Conservation (phyloP, 2,329 filamentous ascomycete genomes). For the Nemania sp. region DNA sequence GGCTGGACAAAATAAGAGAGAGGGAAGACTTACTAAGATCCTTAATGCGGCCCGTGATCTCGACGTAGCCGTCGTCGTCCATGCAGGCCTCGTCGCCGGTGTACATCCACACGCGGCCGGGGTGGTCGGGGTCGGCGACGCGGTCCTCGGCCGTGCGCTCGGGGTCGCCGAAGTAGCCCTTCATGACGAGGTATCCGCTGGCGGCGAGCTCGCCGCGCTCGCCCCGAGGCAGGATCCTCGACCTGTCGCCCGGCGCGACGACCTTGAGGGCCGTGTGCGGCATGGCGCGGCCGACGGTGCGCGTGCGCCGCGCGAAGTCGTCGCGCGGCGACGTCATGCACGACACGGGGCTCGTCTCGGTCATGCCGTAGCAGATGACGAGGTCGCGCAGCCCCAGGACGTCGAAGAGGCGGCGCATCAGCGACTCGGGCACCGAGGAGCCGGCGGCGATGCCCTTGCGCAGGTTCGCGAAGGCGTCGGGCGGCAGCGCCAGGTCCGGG, state of each 20-base stretch:
- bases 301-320: constrained; percentile 71
- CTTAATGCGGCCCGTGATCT: constrained; percentile 90
- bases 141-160: constrained; percentile 70
- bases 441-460: constrained; percentile 93
- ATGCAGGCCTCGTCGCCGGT: constrained; percentile 91
- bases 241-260: constrained; percentile 68
- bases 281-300: constrained; percentile 78
- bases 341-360: constrained; percentile 79
- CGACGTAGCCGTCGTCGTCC: constrained; percentile 80
- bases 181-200: constrained; percentile 86
- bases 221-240: constrained; percentile 63
- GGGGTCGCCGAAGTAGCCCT: constrained; percentile 83
- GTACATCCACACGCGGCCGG: constrained; percentile 75
- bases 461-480: constrained; percentile 50
- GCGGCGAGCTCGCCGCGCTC: constrained; percentile 81
- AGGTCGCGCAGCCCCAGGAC: constrained; percentile 78
- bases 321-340: constrained; percentile 83
- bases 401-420: constrained; percentile 78
- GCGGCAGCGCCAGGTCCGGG: constrained; percentile 22
- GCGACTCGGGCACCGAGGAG: constrained; percentile 76
- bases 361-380: constrained; percentile 97
- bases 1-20: too few species aligned
- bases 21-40: constrained; percentile 65
- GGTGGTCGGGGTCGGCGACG: constrained; percentile 29
- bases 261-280: constrained; percentile 81